Percentiles rank a stretch among this genome's conserved stretches.
These are phyloP conservation scores for Ascochyta viciae-villosae DNA, from an alignment of 2,329 filamentous ascomycete species.

Conservation along the genomic window DNA sequence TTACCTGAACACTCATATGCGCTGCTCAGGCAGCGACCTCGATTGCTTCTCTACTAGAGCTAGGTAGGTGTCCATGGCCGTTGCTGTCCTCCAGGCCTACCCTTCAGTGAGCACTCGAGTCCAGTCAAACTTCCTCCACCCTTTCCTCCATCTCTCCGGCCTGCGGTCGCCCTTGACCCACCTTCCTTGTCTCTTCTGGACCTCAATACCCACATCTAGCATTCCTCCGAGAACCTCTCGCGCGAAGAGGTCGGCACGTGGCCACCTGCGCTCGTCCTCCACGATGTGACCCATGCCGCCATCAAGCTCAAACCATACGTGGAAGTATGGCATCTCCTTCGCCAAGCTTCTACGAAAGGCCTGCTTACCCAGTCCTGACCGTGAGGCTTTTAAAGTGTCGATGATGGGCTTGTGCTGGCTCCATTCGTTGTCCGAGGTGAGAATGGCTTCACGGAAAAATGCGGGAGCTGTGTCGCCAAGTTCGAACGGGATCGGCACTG, in stretches of 20 bases:
- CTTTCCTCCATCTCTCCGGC: conserved; percentile 78
- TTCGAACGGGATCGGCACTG: conserved; percentile 85
- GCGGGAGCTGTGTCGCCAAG: conserved; percentile 91
- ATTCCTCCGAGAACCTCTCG: conserved; percentile 92
- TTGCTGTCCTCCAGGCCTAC: conserved; percentile 5
- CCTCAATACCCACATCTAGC: conserved; percentile 79
- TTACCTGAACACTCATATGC: neutral
- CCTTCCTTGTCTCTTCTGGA: conserved; percentile 87
- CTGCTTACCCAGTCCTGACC: conserved; percentile 74
- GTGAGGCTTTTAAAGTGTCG: conserved; percentile 73
- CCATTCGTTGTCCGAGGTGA: conserved; percentile 91
- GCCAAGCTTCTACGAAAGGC: conserved; percentile 85
- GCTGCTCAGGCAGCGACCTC: neutral
- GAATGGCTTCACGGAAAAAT: conserved; percentile 94
- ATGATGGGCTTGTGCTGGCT: conserved; percentile 94
- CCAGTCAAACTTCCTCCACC: conserved; percentile 96
- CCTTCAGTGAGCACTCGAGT: conserved; percentile 66
- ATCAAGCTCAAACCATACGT: conserved; percentile 91
- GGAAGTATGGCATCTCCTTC: conserved; percentile 98
- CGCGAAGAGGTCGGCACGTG: conserved; percentile 89
- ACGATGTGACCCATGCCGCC: conserved; percentile 92
- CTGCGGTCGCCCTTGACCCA: conserved; percentile 76
- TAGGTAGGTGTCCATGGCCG: neutral
- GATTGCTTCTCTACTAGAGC: neutral
- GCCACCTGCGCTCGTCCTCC: conserved; percentile 86